Evolutionary conservation across 1,284 basidiomycete genomes (phyloP).

Genomic region (Pseudomicrostroma phylloplanum): DNA sequence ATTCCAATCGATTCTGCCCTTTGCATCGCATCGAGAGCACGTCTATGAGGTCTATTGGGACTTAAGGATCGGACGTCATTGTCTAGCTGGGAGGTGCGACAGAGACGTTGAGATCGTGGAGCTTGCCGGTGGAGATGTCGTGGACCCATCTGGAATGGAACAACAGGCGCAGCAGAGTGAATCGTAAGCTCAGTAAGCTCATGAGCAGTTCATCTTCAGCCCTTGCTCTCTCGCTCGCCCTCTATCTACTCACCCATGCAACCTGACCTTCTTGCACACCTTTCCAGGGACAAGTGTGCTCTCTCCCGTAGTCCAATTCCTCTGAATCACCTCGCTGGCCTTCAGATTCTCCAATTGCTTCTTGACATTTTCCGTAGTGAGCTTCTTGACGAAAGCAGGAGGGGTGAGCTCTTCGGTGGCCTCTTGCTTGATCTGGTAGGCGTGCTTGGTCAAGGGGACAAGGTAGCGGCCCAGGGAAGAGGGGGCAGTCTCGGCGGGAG

Average conservation of each 20-base stretch:
- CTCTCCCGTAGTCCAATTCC: slow-evolving; percentile 66
- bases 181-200: no score
- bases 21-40: no score
- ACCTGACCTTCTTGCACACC: slow-evolving; percentile 40
- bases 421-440: slow-evolving; percentile 8
- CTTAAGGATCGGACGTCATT: no score
- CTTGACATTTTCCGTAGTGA: slow-evolving; percentile 58
- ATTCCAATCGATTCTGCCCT: no score
- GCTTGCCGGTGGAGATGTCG: slow-evolving; percentile 36
- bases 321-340: slow-evolving; percentile 60
- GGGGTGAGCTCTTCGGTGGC: not conserved
- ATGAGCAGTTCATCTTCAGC: no score
- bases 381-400: slow-evolving; percentile 12
- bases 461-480: slow-evolving; percentile 40
- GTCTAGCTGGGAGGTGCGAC: slow-evolving; percentile 1
- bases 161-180: not conserved
- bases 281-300: slow-evolving; percentile 48
- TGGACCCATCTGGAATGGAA: slow-evolving; percentile 33
- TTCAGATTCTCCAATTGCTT: slow-evolving; percentile 68
- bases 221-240: no score
- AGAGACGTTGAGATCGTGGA: slow-evolving; percentile 24
- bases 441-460: slow-evolving; percentile 35
- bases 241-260: slow-evolving; percentile 34
- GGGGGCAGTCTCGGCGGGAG: slow-evolving; percentile 13
- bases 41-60: no score